Evolutionary conservation across 768 basidiomycete genomes (phyloP).

Genomic region (Lentinula detonsa): DNA sequence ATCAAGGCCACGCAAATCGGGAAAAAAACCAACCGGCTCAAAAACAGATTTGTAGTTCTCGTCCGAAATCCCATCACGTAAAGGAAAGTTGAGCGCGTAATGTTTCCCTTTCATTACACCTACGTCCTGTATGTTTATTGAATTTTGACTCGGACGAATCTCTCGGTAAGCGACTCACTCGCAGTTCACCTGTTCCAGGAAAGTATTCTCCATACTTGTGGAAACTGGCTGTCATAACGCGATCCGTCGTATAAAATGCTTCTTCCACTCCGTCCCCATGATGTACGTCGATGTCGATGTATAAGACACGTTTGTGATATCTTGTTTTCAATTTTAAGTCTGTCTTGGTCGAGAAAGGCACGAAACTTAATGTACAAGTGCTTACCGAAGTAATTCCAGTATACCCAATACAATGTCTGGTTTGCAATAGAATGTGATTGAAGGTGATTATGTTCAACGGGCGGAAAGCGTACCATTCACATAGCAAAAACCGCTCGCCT

Average conservation of each 20-base stretch:
- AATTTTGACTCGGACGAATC: neutral
- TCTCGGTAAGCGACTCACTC: conserved; percentile 41
- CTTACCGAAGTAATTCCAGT: conserved; percentile 82
- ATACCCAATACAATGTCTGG: conserved; percentile 97
- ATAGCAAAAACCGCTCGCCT: conserved; percentile 98
- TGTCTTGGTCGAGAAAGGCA: neutral
- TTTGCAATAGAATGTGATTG: conserved; percentile 40
- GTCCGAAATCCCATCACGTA: conserved; percentile 93
- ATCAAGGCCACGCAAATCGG: neutral
- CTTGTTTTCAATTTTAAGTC: conserved; percentile 28
- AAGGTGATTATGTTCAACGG: neutral
- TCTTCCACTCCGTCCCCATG: conserved; percentile 99
- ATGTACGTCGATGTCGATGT: conserved; percentile 98
- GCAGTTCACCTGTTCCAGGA: conserved; percentile 95
- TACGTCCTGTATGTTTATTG: conserved; percentile 56
- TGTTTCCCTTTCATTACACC: conserved; percentile 93
- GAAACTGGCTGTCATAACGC: conserved; percentile 98
- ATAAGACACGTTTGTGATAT: conserved; percentile 91
- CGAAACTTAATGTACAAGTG: neutral
- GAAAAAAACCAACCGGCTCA: conserved; percentile 60
- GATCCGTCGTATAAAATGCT: conserved; percentile 97
- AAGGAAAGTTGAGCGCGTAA: conserved; percentile 90
- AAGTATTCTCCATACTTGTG: conserved; percentile 99
- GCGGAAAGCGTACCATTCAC: conserved; percentile 69
- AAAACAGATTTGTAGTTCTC: conserved; percentile 94